These are phyloP conservation scores for Nephelium lappaceum DNA, from an alignment of 345 rosid species.

Conservation along the genomic window DNA sequence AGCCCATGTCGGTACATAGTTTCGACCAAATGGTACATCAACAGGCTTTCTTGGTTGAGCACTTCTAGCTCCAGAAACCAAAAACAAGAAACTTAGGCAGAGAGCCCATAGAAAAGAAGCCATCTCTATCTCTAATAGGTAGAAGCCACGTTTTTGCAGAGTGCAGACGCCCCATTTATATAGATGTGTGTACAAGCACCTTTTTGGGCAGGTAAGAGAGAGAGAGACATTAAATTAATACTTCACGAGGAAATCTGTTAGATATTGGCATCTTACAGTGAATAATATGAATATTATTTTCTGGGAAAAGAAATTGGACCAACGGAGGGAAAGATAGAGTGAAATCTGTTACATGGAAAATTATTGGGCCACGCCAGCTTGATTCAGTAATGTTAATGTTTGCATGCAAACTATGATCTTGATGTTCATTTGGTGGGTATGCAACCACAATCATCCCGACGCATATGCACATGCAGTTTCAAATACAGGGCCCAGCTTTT, in stretches of 20 bases:
- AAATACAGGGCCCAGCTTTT: not conserved
- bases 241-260: not conserved
- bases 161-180: not conserved
- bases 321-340: not conserved
- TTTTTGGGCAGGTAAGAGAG: not conserved
- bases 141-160: slow-evolving; percentile 5
- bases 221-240: slow-evolving; percentile 15
- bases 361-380: not conserved
- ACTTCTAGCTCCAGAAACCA: slow-evolving; percentile 41
- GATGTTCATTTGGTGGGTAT: slow-evolving; percentile 15
- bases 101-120: slow-evolving; percentile 31
- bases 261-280: not conserved
- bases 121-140: slow-evolving; percentile 18
- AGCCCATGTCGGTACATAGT: slow-evolving; percentile 88
- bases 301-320: not conserved
- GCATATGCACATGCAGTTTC: not conserved
- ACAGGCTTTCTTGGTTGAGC: slow-evolving; percentile 57
- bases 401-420: not conserved
- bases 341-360: slow-evolving; percentile 3
- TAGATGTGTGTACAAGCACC: not conserved
- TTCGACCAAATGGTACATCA: slow-evolving; percentile 64
- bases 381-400: not conserved
- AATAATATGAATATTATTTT: not conserved
- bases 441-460: slow-evolving; percentile 9
- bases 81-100: slow-evolving; percentile 32